Evolutionary conservation across 768 basidiomycete species (phyloP).

Genomic region (Podaxis mareebaensis): DNA sequence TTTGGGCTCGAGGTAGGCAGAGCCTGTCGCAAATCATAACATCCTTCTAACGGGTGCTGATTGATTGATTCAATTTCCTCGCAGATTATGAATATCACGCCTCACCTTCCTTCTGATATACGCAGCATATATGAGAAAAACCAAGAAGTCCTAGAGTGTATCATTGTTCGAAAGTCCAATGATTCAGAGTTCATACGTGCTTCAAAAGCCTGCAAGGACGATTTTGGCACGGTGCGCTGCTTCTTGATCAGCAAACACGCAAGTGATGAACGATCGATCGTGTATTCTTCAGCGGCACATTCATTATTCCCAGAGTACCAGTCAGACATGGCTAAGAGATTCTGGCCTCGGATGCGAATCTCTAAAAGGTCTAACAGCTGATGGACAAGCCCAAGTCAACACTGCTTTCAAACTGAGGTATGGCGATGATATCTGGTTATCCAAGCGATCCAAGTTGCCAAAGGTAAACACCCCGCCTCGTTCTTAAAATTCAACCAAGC

Average conservation of each 20-base stretch:
- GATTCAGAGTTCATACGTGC: conserved; percentile 43
- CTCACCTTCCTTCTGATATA: conserved; percentile 25
- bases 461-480: conserved; percentile 42
- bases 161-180: conserved; percentile 42
- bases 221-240: conserved; percentile 8
- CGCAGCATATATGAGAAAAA: conserved; percentile 8
- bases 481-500: conserved; percentile 19
- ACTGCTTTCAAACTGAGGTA: conserved; percentile 39
- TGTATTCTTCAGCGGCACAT: conserved; percentile 11
- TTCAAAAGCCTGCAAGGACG: conserved; percentile 25
- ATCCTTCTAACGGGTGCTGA: conserved; percentile 19
- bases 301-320: conserved; percentile 13
- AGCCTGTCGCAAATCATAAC: conserved; percentile 8
- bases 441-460: conserved; percentile 47
- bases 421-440: conserved; percentile 62
- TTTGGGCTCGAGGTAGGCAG: conserved; percentile 77
- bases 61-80: conserved; percentile 18
- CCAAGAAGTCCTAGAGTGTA: conserved; percentile 44
- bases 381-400: conserved; percentile 27
- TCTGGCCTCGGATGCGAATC: conserved; percentile 21
- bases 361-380: conserved; percentile 31
- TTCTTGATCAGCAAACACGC: not conserved
- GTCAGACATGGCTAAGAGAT: conserved; percentile 15
- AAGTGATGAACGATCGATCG: conserved; percentile 3
- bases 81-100: conserved; percentile 46